Conservation (phyloP, 2,329 filamentous ascomycete species). For the Colletotrichum lini region DNA sequence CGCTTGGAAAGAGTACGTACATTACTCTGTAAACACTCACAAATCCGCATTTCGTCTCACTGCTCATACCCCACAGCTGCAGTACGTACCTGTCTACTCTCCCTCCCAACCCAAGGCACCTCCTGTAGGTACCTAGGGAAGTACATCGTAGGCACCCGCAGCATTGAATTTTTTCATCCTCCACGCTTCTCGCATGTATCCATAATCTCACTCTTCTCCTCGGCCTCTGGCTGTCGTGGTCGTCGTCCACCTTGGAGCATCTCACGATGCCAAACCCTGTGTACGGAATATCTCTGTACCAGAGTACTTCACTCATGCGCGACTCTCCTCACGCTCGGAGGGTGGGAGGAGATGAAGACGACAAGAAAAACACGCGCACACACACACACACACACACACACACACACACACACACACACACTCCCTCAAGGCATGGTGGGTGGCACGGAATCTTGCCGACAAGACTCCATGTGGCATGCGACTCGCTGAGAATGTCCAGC, state of each 20-base stretch:
- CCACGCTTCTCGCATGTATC: too few relatives aligned
- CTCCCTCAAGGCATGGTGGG: conserved; percentile 1
- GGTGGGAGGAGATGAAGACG: neutral
- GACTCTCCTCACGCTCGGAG: neutral
- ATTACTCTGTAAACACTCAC: too few relatives aligned
- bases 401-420: neutral
- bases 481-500: neutral
- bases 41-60: neutral
- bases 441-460: conserved; percentile 32
- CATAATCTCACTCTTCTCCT: neutral
- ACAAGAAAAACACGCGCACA: neutral
- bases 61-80: too few relatives aligned
- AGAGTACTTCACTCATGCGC: neutral
- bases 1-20: conserved; percentile 6
- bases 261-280: conserved; percentile 15
- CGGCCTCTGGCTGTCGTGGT: neutral
- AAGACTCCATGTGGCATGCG: conserved; percentile 15
- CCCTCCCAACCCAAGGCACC: too few relatives aligned
- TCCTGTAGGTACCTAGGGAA: too few relatives aligned
- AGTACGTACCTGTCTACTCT: neutral
- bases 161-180: neutral
- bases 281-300: too few relatives aligned
- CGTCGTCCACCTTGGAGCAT: conserved; percentile 1
- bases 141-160: too few relatives aligned
- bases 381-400: neutral